phyloP scores from a whole-genome alignment of 1,284 basidiomycete species.

The Vanrija sp. region DNA sequence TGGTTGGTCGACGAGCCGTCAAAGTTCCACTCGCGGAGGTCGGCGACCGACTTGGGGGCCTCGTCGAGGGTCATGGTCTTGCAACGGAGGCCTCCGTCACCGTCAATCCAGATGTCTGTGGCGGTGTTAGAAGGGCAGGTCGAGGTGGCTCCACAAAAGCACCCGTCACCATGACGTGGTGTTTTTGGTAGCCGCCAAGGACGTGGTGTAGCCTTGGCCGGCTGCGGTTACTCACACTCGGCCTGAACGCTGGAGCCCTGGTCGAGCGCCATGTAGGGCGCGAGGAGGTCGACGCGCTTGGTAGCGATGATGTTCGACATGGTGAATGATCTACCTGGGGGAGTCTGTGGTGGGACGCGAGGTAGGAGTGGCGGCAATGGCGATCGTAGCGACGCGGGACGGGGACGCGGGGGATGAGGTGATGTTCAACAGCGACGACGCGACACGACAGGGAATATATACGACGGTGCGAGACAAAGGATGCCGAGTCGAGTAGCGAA shows the following conservation, averaged over 20 bases:
- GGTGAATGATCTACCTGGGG: slow-evolving; percentile 14
- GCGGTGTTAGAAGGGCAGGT: slow-evolving; percentile 1
- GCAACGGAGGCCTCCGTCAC: slow-evolving; percentile 82
- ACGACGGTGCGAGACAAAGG: too few relatives aligned
- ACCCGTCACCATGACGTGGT: neutral
- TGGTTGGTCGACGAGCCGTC: slow-evolving; percentile 97
- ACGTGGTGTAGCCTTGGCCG: neutral
- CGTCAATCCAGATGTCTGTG: slow-evolving; percentile 92
- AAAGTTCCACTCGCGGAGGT: slow-evolving; percentile 90
- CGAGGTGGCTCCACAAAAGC: slow-evolving; percentile 22
- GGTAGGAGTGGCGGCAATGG: neutral
- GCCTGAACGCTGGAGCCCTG: slow-evolving; percentile 88
- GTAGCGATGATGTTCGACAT: slow-evolving; percentile 49
- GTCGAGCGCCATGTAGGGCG: slow-evolving; percentile 75
- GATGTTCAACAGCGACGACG: neutral
- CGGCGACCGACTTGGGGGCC: slow-evolving; percentile 40
- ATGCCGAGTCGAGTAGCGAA: neutral
- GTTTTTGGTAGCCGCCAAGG: neutral
- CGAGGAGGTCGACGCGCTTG: slow-evolving; percentile 77
- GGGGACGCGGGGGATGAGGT: slow-evolving; percentile 1
- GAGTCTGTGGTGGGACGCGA: neutral
- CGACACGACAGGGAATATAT: too few relatives aligned
- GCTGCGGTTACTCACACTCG: slow-evolving; percentile 64
- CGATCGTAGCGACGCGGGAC: neutral
- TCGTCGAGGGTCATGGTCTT: slow-evolving; percentile 68